Base-by-base conservation (phyloP, 2,329 filamentous ascomycete genomes). In the Diaporthe nobilis region DNA sequence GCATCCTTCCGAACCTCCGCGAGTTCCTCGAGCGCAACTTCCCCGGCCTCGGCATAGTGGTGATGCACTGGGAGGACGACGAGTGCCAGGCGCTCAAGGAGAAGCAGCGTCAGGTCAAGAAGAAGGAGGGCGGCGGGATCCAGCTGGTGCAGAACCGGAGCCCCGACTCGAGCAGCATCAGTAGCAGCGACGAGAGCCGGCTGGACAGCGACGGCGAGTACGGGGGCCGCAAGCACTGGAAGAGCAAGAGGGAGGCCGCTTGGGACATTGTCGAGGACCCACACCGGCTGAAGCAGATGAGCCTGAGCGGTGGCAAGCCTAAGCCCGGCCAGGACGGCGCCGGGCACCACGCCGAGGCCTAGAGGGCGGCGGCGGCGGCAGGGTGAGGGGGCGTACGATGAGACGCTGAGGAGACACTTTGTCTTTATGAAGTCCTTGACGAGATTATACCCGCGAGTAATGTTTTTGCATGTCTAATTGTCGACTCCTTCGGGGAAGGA, bases 51-150 rank as follows among this genome's bases (percentile, higher is more conserved):
- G 91, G 93, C 71, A 87, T 98, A 61, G 87, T 92, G 0, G 91
- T 91, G 0, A 90, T 96, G 79, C 93, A 95, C 81, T 97, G 94
- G 85, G 94, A 95, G 74, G 94, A 94, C 13, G 89, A 96, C 76
- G 88, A 91, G 78, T 92, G 98, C 84, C 85, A 88, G 58, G 87
- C 91, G 76, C 89, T 97, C 87, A 98, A 98, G 87, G 85, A 92
- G 57, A 89, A 92, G 77, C 96, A 98, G 85, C 87, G 91, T 37
- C 90, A 93, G 75, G 85, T 89, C 78, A 98, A 97, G 90, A 94
- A 94, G 88, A 86, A 86, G 55, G 87, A 90, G 79, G 89, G 90
- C 42, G 79, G 81, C 12, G 82, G 86, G 75, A 79, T 92, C 47
- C 85, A 87, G 73, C 87, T 92, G 84, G 88, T 92, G 51, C 86